A percentile compares a stretch with the other conserved stretches of the same genome.
Conservation (phyloP, 2,329 filamentous ascomycete species). For the Cercospora janseana region DNA sequence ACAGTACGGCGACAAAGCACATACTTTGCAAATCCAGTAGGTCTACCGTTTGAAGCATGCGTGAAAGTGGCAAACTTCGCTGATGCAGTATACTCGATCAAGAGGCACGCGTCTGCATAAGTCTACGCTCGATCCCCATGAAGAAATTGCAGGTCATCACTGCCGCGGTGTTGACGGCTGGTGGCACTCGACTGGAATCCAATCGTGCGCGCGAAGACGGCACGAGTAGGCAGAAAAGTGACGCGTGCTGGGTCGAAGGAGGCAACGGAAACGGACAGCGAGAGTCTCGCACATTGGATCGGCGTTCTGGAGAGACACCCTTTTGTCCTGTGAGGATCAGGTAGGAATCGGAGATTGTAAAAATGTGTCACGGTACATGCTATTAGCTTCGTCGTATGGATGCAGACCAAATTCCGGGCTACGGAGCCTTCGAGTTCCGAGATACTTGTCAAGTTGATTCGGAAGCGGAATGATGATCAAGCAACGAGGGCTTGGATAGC, state of each 20-base stretch:
- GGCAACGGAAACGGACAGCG: not conserved
- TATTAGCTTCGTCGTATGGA: no score
- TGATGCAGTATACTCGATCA: not conserved
- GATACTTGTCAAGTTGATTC: no score
- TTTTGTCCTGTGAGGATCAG: no score
- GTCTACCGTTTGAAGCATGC: not conserved
- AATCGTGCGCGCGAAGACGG: slow-evolving; percentile 5
- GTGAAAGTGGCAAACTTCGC: no score
- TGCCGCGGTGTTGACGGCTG: slow-evolving; percentile 1
- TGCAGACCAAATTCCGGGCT: no score
- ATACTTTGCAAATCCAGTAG: not conserved
- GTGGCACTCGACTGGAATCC: slow-evolving; percentile 8
- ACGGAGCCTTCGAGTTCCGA: no score
- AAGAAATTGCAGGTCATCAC: slow-evolving; percentile 9
- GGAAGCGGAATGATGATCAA: no score
- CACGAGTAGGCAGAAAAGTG: slow-evolving; percentile 1
- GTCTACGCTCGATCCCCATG: slow-evolving; percentile 5
- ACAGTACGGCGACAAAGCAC: slow-evolving; percentile 5
- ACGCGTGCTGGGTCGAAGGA: not conserved
- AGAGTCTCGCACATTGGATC: no score
- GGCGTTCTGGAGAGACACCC: no score
- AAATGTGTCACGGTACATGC: no score
- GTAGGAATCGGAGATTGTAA: no score
- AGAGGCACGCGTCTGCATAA: slow-evolving; percentile 6
- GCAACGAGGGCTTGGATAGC: not conserved